Evolutionary conservation across 257 asterid genomes (phyloP).

Genomic region (Coffea canephora): DNA sequence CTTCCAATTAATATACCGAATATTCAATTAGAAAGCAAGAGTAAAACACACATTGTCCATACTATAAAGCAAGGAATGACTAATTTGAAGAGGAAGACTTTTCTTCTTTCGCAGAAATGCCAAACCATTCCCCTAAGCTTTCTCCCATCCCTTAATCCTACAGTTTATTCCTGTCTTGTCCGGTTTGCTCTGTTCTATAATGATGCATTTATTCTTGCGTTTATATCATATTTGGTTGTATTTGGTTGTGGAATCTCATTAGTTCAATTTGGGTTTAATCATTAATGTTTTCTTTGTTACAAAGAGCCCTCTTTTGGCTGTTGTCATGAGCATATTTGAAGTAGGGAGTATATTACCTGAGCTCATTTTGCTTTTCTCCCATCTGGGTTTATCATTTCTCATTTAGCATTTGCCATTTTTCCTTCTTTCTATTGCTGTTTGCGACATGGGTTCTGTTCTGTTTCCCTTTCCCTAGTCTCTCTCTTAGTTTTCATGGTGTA

Average conservation of each 20-base stretch:
- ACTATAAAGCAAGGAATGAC: constrained; percentile 43
- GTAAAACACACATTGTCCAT: not conserved
- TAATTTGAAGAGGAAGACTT: constrained; percentile 22
- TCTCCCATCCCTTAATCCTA: constrained; percentile 29
- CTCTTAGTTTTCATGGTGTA: not conserved
- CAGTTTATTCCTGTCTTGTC: constrained; percentile 11
- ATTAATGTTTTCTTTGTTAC: not conserved
- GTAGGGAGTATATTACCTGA: not conserved
- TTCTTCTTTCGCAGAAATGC: constrained; percentile 43
- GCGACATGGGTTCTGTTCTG: not conserved
- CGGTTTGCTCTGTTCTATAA: constrained; percentile 10
- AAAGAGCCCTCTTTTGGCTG: not conserved
- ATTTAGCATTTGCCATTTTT: not conserved
- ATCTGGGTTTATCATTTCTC: not conserved
- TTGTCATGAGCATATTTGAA: not conserved
- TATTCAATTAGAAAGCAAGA: constrained; percentile 6
- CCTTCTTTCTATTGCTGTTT: not conserved
- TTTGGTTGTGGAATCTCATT: not conserved
- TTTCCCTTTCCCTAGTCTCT: not conserved
- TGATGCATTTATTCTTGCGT: not conserved
- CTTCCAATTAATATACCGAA: not conserved
- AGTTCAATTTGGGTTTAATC: not conserved
- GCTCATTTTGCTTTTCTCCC: not conserved
- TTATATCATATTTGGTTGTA: not conserved
- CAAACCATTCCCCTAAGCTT: constrained; percentile 53